Evolutionary conservation across 306 rosid genomes (phyloP), one percentile per base, ranked within the genome.

Genomic region (Ormosia emarginata): DNA sequence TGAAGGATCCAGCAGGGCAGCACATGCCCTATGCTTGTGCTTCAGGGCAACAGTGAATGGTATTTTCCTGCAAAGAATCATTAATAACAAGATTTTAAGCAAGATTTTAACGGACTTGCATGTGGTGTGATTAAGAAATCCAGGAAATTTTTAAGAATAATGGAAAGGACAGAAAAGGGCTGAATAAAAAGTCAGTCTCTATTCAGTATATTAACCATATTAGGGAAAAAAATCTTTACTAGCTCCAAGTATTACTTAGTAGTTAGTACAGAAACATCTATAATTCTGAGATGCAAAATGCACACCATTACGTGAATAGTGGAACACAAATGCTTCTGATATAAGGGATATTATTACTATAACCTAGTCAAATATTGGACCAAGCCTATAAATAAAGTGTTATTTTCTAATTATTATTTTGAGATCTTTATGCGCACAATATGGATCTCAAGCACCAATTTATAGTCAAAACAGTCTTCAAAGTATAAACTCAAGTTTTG

Each of bases 1-100:
- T 59, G 97, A 90, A 40, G 97, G 97, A 73, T 94, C 84, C 49
- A 94, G 88, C 39, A 94, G 81, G 46, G 91, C 90, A 49, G 98
- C 98, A 50, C 98, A 94, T 15, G 87, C 85, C 65, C 59, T 77
- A 59, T 90, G 89, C 81, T 90, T 92, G 86, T 85, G 86, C 89
- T 90, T 92, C 57, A 91, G 77, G 71, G 98, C 97, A 77, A 94
- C 89, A 0, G 86, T 13, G 66, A 87, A 89, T 3, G 98, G 98
- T 78, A 91, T 87, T 89, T 93, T 91, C 92, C 98, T 94, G 92
- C 83, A 86, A 49, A 39, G 24, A 56, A 71, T 37, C 41, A 78
- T 79, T 79, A 41, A 24, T 43, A 29, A 46, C 15, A 41, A 39
- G 46, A 85, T 39, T 77, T 57, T 43, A 29, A 68, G 71, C 39